Conservation (phyloP, 2,329 filamentous ascomycete genomes). For the Colletotrichum sp. region DNA sequence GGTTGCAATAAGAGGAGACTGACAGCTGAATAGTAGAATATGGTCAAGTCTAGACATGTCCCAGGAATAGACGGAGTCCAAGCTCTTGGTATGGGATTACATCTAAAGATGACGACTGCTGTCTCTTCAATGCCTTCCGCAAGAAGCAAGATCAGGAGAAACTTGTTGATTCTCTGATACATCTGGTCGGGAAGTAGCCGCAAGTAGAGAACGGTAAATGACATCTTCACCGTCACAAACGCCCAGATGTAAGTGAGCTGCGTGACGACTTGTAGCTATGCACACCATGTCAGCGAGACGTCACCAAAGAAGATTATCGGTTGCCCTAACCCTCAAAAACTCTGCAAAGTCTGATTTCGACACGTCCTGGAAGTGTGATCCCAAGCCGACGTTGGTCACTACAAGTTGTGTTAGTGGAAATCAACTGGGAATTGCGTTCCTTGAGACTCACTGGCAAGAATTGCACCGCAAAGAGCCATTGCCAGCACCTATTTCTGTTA, state of each 20-base stretch:
- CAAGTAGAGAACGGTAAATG: conserved; percentile 20
- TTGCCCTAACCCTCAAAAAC: conserved; percentile 6
- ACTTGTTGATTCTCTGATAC: conserved; percentile 17
- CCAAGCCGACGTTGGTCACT: conserved; percentile 22
- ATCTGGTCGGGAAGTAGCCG: conserved; percentile 18
- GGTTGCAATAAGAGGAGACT: not conserved
- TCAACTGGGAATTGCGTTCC: not conserved
- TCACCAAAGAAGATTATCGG: not conserved
- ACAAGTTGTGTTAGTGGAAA: not conserved
- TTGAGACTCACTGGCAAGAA: conserved; percentile 12
- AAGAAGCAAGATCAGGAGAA: conserved; percentile 12
- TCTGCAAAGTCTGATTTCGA: conserved; percentile 5
- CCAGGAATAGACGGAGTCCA: conserved; percentile 19
- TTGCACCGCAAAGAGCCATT: conserved; percentile 20
- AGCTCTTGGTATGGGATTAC: conserved; percentile 16
- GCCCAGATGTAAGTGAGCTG: conserved; percentile 22
- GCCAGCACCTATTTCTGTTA: conserved; percentile 9
- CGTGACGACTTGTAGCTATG: conserved; percentile 20
- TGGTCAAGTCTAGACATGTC: conserved; percentile 32
- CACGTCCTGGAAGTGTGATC: conserved; percentile 17
- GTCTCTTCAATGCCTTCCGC: conserved; percentile 21
- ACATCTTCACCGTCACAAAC: conserved; percentile 23
- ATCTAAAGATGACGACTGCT: conserved; percentile 21
- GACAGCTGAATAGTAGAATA: conserved; percentile 20
- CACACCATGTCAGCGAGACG: not conserved